Evolutionary conservation across 1,139 yeast species (phyloP).

Genomic region (Citeromyces hawaiiensis): DNA sequence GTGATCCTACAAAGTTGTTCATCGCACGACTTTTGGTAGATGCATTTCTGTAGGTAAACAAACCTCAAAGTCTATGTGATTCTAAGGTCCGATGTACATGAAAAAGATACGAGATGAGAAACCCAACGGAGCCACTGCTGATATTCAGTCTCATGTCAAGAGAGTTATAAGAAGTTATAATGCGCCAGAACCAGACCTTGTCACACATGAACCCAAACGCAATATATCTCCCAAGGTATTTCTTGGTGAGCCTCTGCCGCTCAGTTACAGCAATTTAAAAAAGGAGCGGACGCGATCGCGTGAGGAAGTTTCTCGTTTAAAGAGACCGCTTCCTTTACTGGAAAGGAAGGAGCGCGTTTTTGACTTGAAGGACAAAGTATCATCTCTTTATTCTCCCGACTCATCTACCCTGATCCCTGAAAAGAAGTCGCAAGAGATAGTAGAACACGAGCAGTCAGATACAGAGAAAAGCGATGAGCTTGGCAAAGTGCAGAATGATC

Average conservation of each 20-base stretch:
- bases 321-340: not conserved
- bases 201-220: not conserved
- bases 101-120: not conserved
- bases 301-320: not conserved
- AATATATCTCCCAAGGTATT: not conserved
- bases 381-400: not conserved
- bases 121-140: not conserved
- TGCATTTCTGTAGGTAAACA: not conserved
- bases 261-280: not conserved
- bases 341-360: not conserved
- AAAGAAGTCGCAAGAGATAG: not conserved
- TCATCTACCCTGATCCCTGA: not conserved
- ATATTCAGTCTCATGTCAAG: not conserved
- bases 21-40: not conserved
- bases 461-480: not conserved
- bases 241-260: not conserved
- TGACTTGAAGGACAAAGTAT: not conserved
- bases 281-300: not conserved
- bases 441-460: too few species aligned
- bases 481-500: too few species aligned
- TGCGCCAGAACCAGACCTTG: not conserved
- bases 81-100: not conserved
- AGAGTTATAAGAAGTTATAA: not conserved
- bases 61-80: constrained; percentile 1
- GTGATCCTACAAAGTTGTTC: too few species aligned